Evolutionary conservation across 805 yeast genomes (phyloP), one percentile per base, ranked within the genome.

Genomic region (Candida qinlingensis): DNA sequence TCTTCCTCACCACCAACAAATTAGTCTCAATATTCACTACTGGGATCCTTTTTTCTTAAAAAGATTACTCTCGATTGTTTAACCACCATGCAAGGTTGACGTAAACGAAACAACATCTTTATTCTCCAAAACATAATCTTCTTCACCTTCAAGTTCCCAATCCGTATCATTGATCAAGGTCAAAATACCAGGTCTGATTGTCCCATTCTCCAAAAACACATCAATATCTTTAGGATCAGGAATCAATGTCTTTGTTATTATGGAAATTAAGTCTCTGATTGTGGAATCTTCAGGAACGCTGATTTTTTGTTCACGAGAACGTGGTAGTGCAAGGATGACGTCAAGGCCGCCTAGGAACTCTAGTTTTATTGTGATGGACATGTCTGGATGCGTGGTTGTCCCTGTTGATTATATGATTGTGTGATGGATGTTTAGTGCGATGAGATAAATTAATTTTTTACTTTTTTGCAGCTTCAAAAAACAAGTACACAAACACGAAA

Each of bases 71-170:
- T 19, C 19, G 19, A 5, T 29, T 11, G 7, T 40, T 5, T 56
- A 92, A 42, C 99, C 99, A 5, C 99, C 99, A 59, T 92, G 99
- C 52, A 92, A 71, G 4, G 99, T 94, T 39, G 96, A 86, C 2
- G 97, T 92, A 60, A 92, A 92, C 3, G 95, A 81, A 37, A 92
- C 76, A 26, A 79, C 73, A 65, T 92, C 99, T 10, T 86, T 83
- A 42, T 76, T 68, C 64, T 87, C 85, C 12, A 94, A 64, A n/a
- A 73, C 80, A 60, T 90, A 90, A 8, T 79, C 85, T 57, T 87
- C 90, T 65, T 84, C 90, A 9, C 89, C 98, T 64, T 90, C 96
- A 11, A 92, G 68, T 61, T 92, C 99, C 98, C 98, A 92, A 68
- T 92, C 99, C 0, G 96, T 82, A 63, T 92, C 98, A 61, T 92